Evolutionary conservation across 2,329 filamentous ascomycete genomes (phyloP).

Genomic region (Colletotrichum orbiculare): DNA sequence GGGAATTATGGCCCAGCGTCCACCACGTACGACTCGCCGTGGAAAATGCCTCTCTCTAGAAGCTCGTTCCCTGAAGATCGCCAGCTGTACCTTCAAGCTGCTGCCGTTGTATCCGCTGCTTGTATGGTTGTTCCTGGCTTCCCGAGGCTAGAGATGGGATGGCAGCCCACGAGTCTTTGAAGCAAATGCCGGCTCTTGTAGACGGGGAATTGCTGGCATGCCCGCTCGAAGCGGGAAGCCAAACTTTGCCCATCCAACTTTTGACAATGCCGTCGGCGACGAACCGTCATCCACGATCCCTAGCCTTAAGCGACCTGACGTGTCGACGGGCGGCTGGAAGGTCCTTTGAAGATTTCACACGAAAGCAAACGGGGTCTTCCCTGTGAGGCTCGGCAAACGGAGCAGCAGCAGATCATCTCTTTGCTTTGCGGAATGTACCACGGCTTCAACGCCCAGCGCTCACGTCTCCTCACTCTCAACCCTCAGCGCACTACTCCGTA

Average conservation of each 20-base stretch:
- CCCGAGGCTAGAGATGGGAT: constrained; percentile 24
- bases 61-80: constrained; percentile 26
- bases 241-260: constrained; percentile 16
- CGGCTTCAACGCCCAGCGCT: not conserved
- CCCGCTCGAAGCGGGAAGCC: constrained; percentile 12
- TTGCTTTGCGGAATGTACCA: not conserved
- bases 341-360: constrained; percentile 25
- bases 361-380: constrained; percentile 16
- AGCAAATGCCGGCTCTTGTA: not conserved
- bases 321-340: constrained; percentile 9
- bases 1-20: not conserved
- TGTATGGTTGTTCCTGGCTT: constrained; percentile 14
- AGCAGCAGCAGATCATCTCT: not conserved
- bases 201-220: not conserved
- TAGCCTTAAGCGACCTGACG: not conserved
- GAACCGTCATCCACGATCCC: constrained; percentile 12
- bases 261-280: constrained; percentile 19
- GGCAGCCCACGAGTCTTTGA: constrained; percentile 9
- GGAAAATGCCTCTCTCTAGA: constrained; percentile 34
- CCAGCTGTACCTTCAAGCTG: constrained; percentile 11
- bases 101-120: constrained; percentile 5
- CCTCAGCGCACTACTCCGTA: not conserved
- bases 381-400: constrained; percentile 16
- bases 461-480: constrained; percentile 24
- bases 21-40: not conserved